Evolutionary conservation across 371 early-diverging fungal genomes (phyloP), one percentile per base, ranked within the genome.

Genomic region (Rhizopus arrhizus): DNA sequence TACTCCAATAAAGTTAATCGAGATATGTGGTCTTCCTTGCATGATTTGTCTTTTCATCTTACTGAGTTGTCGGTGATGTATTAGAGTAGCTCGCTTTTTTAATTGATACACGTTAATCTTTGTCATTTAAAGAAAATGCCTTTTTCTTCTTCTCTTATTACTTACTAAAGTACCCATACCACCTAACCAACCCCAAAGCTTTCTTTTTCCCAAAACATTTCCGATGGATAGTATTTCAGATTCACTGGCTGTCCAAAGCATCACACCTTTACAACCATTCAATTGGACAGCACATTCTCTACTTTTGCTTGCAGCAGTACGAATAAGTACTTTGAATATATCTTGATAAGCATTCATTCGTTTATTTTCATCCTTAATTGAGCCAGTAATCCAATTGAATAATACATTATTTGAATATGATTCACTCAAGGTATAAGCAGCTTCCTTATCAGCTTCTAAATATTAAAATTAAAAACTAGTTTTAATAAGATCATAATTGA

Each of bases 401-500:
- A 66, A 38, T 16, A 38, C 36, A 32, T 61, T 58, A 9, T 69
- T 55, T 16, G 46, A 38, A 50, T 69, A 72, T 12, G 73, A 62
- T 43, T 72, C 69, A 15, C 59, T 45, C 31, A 72, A 41, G 3
- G 62, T 59, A 45, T 53, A 60, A 5, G 73, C 69, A 15, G 69
- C 64, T 50, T 72, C 73, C 13, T 72, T 69, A 51, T 69, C 69
- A 7, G 73, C 63, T 51, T 69, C 73, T 72, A 58, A 31, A 54
- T 28, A 29, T 36, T 35, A 35, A 32, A 35, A 54, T 46, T 32
- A 55, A 31, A 22, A 43, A 55, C 5, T 11, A 38, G 8, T 43
- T 43, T 43, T n/a, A n/a, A n/a, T 6, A 43, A 13, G 13, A 43
- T 13, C n/a, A n/a, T 22, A 57, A 6, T 29, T 11, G 38, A 28